These are phyloP conservation scores for Xylona heveae DNA, from an alignment of 495 filamentous ascomycete species.

Conservation along the genomic window DNA sequence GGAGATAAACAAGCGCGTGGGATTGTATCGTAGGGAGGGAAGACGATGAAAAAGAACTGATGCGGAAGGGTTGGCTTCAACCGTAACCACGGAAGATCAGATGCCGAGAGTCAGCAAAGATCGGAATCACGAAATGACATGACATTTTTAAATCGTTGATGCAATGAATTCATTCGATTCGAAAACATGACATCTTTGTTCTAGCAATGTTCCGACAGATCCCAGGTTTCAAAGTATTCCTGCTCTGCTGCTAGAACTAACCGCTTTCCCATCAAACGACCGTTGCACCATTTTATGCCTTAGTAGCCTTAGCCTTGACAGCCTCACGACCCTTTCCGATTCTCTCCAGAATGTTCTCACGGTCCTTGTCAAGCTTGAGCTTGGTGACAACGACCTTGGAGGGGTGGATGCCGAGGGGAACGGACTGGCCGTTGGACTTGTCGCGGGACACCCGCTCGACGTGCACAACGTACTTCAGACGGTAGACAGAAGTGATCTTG, in stretches of 20 bases:
- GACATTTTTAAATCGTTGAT: background rate
- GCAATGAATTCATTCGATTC: background rate
- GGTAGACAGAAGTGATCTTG: constrained; percentile 90
- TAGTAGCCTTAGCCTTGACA: constrained; percentile 27
- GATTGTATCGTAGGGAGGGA: constrained; percentile 5
- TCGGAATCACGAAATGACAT: background rate
- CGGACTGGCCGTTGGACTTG: constrained; percentile 81
- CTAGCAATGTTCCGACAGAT: constrained; percentile 8
- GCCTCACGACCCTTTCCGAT: constrained; percentile 56
- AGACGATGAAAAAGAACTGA: constrained; percentile 1
- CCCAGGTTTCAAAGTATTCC: constrained; percentile 6
- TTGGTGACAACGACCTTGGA: constrained; percentile 93
- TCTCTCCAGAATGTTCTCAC: constrained; percentile 81
- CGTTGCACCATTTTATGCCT: constrained; percentile 15
- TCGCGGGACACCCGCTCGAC: constrained; percentile 82
- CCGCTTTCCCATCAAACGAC: constrained; percentile 10
- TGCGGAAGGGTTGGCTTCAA: constrained; percentile 1
- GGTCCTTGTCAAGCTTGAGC: constrained; percentile 96
- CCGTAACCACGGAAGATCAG: background rate
- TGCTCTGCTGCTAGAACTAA: constrained; percentile 1
- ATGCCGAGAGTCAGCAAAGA: background rate
- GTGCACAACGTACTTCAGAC: constrained; percentile 89
- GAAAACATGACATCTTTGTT: constrained; percentile 2
- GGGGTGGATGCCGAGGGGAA: constrained; percentile 72
- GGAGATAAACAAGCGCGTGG: constrained; percentile 47